These are phyloP conservation scores for Globisporangium alternatum DNA, from an alignment of 352 stramenopile genomes.

Conservation along the genomic window DNA sequence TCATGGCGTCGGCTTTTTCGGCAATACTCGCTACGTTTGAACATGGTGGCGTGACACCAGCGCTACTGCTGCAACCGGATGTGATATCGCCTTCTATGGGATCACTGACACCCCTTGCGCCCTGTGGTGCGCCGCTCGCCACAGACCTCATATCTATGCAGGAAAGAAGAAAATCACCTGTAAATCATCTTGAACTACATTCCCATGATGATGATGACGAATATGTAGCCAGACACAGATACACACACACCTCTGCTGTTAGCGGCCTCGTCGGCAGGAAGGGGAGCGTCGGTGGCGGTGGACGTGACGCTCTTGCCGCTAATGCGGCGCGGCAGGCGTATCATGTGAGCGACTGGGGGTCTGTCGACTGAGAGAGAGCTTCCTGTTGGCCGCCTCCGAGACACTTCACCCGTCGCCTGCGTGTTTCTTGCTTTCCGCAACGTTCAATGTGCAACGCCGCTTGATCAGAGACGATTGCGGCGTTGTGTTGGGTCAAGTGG, in stretches of 20 bases:
- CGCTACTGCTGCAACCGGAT: not conserved
- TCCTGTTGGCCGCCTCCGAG: not conserved
- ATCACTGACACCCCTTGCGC: not conserved
- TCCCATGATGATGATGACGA: not conserved
- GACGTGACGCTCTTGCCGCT: conserved; percentile 5
- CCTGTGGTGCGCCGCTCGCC: not conserved
- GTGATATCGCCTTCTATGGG: not conserved
- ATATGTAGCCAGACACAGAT: not conserved
- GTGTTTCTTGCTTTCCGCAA: not conserved
- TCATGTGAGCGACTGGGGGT: not conserved
- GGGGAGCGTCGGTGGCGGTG: no score
- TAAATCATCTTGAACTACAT: not conserved
- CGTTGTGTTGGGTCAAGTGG: no score
- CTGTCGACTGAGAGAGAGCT: not conserved
- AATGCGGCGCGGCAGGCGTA: conserved; percentile 4
- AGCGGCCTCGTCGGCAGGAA: not conserved
- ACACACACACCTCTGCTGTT: not conserved
- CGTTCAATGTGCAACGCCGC: not conserved
- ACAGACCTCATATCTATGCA: not conserved
- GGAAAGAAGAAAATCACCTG: not conserved
- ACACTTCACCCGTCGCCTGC: not conserved
- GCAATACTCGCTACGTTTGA: not conserved
- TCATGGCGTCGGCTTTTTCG: not conserved
- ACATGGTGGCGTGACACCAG: not conserved
- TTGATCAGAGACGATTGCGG: not conserved